Percentiles rank a stretch among this genome's conserved stretches.
These are phyloP conservation scores for Gamsiella multidivaricata DNA, from an alignment of 192 early-diverging fungal species.

Conservation along the genomic window DNA sequence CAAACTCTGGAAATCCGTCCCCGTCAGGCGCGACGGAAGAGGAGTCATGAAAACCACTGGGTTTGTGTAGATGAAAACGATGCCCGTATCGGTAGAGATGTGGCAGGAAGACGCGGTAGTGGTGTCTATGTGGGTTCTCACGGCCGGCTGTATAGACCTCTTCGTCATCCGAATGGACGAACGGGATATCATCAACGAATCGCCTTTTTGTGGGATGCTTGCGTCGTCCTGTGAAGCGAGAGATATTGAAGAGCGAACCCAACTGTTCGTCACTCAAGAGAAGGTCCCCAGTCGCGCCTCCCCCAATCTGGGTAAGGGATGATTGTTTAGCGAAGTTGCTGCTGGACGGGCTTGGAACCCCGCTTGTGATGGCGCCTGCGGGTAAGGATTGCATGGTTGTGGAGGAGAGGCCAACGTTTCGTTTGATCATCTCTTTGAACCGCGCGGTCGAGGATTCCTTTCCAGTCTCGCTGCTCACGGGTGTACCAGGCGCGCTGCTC, in stretches of 20 bases:
- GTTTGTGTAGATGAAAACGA: not conserved
- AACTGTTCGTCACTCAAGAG: not conserved
- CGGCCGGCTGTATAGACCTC: not conserved
- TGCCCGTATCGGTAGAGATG: conserved; percentile 10
- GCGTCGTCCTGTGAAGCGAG: conserved; percentile 16
- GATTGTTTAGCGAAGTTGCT: not conserved
- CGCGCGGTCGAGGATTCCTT: conserved; percentile 27
- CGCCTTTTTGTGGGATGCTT: not conserved
- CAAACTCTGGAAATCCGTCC: too few relatives aligned
- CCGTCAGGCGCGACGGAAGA: too few relatives aligned
- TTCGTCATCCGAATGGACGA: not conserved
- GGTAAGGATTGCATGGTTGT: not conserved
- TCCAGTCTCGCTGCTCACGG: not conserved
- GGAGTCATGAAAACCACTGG: too few relatives aligned
- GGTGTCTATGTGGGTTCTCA: conserved; percentile 18
- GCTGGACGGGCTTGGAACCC: not conserved
- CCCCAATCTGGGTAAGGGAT: not conserved
- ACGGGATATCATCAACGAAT: not conserved
- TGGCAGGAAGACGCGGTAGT: conserved; percentile 15
- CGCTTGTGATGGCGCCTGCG: not conserved
- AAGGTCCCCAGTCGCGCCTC: conserved; percentile 3
- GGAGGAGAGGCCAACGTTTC: conserved; percentile 23
- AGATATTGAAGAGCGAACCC: conserved; percentile 13
- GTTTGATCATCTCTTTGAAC: conserved; percentile 40
- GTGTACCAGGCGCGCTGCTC: not conserved